Base-by-base conservation (phyloP, 164 flowering plant genomes). In the Brasenia schreberi region DNA sequence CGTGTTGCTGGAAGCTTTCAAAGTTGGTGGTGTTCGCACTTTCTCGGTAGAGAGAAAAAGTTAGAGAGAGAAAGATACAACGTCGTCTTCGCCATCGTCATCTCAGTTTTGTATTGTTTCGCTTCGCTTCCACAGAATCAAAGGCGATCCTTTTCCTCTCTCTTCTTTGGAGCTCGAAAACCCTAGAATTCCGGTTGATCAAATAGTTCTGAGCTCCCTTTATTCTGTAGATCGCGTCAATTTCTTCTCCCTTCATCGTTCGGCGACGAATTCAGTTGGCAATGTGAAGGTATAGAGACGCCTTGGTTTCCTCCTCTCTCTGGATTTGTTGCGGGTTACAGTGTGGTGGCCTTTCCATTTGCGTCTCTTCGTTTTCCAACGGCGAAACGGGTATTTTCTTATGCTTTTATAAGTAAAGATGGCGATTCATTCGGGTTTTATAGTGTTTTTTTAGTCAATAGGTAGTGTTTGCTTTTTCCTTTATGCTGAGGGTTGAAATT, bases 1-100 rank as follows among this genome's bases (percentile, higher is more conserved):
- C 63, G 43, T 66, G 63, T 59, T 66, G 62, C 62, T 65, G 56
- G 49, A 42, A 42, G 45, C n/a, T 19, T 63, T 17, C 6, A 5
- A 10, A 61, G 18, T 68, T 18, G 59, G n/a, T 19, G 33, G 16
- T 49, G 14, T 14, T 14, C 56, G 10, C 56, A 49, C 10, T 49
- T 49, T 14, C 56, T 49, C 45, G 43, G 4, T 11, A 7, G 11
- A 4, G 19, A 9, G 19, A 19, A 12, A 43, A 58, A 58, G 45
- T 64, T 52, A 39, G 53, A 65, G 53, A 67, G 56, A 44, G 27
- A 52, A 3, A 58, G 62, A 27, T 64, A 27, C 17, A 18, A 7
- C 9, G 63, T 18, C 33, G 18, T 58, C 60, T 14, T 12, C 16
- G 56, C 16, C 10, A 14, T 49, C 16, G 56, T 49, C 16, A 14